Conservation (phyloP, 2,329 filamentous ascomycete genomes). For the Fusarium sp. region DNA sequence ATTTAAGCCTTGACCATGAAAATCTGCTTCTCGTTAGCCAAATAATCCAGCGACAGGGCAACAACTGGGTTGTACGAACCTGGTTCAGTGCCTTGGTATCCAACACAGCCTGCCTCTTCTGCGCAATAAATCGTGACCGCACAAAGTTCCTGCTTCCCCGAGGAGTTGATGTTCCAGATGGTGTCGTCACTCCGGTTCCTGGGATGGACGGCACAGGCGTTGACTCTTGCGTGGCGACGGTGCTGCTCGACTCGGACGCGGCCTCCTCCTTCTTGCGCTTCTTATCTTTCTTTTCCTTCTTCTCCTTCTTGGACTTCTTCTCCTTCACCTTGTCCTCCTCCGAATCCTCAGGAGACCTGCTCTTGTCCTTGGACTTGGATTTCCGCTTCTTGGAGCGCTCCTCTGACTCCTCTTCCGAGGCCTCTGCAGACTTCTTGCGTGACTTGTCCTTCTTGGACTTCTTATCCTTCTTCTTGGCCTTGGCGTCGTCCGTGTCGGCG, state of each 20-base stretch:
- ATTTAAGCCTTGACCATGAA: slow-evolving; percentile 72
- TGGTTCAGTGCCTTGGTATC: slow-evolving; percentile 88
- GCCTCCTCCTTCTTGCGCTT: slow-evolving; percentile 63
- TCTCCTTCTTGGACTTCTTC: slow-evolving; percentile 56
- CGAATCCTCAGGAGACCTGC: slow-evolving; percentile 41
- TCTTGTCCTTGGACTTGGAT: slow-evolving; percentile 46
- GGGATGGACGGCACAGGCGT: slow-evolving; percentile 47
- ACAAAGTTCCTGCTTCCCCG: slow-evolving; percentile 75
- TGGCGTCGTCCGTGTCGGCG: slow-evolving; percentile 30
- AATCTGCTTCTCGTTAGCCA: slow-evolving; percentile 60
- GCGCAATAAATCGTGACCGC: slow-evolving; percentile 84
- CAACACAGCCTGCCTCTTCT: slow-evolving; percentile 86
- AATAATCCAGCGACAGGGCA: background rate
- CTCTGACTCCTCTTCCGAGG: slow-evolving; percentile 39
- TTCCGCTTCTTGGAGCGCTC: slow-evolving; percentile 51
- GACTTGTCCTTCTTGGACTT: slow-evolving; percentile 58
- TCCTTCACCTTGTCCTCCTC: slow-evolving; percentile 45
- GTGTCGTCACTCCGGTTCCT: slow-evolving; percentile 53
- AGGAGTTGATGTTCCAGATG: slow-evolving; percentile 60
- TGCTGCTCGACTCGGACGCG: slow-evolving; percentile 34
- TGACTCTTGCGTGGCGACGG: slow-evolving; percentile 24
- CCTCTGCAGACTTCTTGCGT: slow-evolving; percentile 37
- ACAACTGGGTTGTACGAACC: slow-evolving; percentile 68
- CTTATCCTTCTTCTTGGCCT: slow-evolving; percentile 51
- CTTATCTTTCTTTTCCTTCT: slow-evolving; percentile 55